Conservation (phyloP, 805 yeast species). For the Ogataea chonburiensis region DNA sequence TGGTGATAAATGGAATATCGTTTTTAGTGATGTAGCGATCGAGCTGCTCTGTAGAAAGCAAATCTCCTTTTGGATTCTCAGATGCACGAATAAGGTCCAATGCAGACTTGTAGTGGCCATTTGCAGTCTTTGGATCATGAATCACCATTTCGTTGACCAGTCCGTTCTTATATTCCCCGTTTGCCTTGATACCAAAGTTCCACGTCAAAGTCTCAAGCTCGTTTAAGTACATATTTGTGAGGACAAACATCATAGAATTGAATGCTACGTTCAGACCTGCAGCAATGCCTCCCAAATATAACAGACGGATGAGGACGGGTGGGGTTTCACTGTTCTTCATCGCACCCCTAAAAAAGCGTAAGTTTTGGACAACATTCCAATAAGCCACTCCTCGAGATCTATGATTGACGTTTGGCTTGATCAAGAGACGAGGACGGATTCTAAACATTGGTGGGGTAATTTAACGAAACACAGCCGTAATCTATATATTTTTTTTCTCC, state of each 20-base stretch:
- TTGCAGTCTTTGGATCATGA: conserved; percentile 35
- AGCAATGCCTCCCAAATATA: conserved; percentile 43
- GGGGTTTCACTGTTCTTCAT: conserved; percentile 38
- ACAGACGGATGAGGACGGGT: conserved; percentile 44
- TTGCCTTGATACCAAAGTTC: conserved; percentile 30
- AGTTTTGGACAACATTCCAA: conserved; percentile 35
- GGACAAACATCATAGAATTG: conserved; percentile 34
- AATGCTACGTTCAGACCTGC: conserved; percentile 38
- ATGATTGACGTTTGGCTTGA: too few species aligned
- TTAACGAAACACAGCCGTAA: background rate
- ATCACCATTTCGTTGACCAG: conserved; percentile 39
- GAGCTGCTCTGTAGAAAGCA: conserved; percentile 22
- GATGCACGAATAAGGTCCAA: conserved; percentile 34
- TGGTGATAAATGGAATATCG: conserved; percentile 33
- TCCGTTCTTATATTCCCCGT: conserved; percentile 36
- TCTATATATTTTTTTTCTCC: too few species aligned
- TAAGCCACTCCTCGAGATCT: conserved; percentile 27
- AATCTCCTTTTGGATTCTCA: conserved; percentile 19
- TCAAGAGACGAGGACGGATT: too few species aligned
- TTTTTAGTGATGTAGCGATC: conserved; percentile 31
- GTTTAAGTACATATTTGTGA: conserved; percentile 32
- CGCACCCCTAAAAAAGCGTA: conserved; percentile 25
- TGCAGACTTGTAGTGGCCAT: conserved; percentile 33
- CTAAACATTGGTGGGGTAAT: conserved; percentile 8
- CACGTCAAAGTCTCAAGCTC: conserved; percentile 29